These are phyloP conservation scores for Apiotrichum montevideense DNA, from an alignment of 1,284 basidiomycete genomes.

Conservation along the genomic window DNA sequence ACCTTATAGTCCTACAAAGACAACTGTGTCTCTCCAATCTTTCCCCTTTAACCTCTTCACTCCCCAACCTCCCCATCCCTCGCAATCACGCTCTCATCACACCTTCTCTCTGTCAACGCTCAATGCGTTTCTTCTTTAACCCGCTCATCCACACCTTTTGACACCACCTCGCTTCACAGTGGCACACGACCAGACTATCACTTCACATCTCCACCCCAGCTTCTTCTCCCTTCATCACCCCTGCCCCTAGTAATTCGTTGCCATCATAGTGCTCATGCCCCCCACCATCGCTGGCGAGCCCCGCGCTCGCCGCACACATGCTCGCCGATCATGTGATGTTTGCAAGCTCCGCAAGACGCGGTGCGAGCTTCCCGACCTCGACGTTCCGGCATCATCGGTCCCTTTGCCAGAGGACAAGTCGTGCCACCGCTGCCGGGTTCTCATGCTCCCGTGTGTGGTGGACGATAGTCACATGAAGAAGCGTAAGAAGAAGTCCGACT, in stretches of 20 bases:
- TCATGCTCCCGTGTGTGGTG: slow-evolving; percentile 39
- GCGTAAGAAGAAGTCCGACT: slow-evolving; percentile 16
- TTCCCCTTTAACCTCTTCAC: no score
- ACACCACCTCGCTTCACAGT: no score
- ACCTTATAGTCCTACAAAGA: no score
- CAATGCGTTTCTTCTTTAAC: no score
- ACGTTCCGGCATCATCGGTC: slow-evolving; percentile 28
- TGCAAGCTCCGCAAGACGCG: slow-evolving; percentile 44
- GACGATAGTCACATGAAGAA: slow-evolving; percentile 33
- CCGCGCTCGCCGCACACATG: slow-evolving; percentile 39
- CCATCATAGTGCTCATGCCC: neutral
- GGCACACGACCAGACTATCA: no score
- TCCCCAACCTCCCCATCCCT: no score
- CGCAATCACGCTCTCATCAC: no score
- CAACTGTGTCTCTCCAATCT: no score
- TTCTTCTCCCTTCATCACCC: neutral
- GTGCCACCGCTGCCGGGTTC: slow-evolving; percentile 40
- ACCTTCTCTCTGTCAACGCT: no score
- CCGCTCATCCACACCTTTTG: no score
- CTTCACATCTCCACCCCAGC: no score
- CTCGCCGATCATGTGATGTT: slow-evolving; percentile 39
- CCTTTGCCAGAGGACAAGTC: slow-evolving; percentile 34
- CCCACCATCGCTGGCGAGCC: slow-evolving; percentile 8
- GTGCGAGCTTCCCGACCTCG: slow-evolving; percentile 43
- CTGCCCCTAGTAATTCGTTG: neutral